Evolutionary conservation across 768 basidiomycete species (phyloP), one percentile per base, ranked within the genome.

Genomic region (Podaxis pistillaris): DNA sequence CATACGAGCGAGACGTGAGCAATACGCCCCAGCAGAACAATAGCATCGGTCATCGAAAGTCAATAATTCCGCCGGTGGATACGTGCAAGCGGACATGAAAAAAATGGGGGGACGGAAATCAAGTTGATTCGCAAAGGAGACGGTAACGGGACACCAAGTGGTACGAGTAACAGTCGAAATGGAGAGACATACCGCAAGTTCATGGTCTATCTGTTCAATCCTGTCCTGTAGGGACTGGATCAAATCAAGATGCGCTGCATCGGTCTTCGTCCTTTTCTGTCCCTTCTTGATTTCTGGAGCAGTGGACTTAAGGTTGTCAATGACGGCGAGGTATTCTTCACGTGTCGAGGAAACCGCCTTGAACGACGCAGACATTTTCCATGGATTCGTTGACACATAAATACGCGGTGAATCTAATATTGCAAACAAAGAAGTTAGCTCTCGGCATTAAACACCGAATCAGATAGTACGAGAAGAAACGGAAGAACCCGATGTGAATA

Each of bases 341-440:
- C 82, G 81, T 13, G 90, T 88, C 3, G 89, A 88, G 13, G 90
- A 84, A 57, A 89, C 74, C 11, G 87, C 81, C 67, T 87, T 81
- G 69, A 94, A 90, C 15, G 88, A 88, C 36, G 91, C 87, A 8
- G 87, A 85, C 47, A 88, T 87, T 77, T 94, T 95, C 92, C 91
- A 95, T 22, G 93, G 93, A 73, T 95, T 95, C 13, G 90, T 91
- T 37, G 93, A 94, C 41, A 83, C 77, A 70, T 92, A 95, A 57
- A 94, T 75, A 63, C 93, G 86, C 26, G 93, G 91, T 52, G 93
- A 94, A 78, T 92, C 93, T 94, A 72, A 64, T 62, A 65, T 67
- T 67, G 66, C 60, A 52, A 64, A 69, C 58, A 65, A 63, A 61
- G 58, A 26, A 68, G 64, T 75, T 49, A 71, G 74, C 58, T 60